Conservation (phyloP, 257 asterid genomes). For the Nicotiana tabacum region DNA sequence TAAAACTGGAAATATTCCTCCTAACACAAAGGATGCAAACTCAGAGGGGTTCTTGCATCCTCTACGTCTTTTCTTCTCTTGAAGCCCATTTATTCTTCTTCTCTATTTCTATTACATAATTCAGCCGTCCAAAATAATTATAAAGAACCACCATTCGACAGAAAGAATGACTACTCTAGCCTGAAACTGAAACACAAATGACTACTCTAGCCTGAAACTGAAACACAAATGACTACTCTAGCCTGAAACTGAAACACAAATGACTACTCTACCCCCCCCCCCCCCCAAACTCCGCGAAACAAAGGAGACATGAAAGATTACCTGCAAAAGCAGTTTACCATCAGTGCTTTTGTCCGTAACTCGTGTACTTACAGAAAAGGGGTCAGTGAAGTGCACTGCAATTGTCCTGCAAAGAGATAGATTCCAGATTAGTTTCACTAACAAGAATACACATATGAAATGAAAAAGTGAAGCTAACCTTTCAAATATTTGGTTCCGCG, state of each 20-base stretch:
- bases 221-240: no score
- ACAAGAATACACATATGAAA: constrained; percentile 1
- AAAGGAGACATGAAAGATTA: constrained; percentile 15
- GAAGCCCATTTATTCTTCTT: not conserved
- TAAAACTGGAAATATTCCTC: not conserved
- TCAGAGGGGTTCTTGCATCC: constrained; percentile 8
- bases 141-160: not conserved
- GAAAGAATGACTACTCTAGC: not conserved
- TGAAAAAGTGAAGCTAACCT: constrained; percentile 39
- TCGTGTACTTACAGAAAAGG: constrained; percentile 80
- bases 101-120: not conserved
- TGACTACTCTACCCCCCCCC: not conserved
- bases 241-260: no score
- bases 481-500: constrained; percentile 87
- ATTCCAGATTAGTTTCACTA: constrained; percentile 24
- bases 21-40: not conserved
- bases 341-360: constrained; percentile 90
- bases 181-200: not conserved
- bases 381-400: constrained; percentile 96
- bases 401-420: constrained; percentile 56
- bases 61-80: not conserved
- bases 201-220: no score
- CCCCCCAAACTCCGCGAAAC: not conserved
- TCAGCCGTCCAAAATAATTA: not conserved
- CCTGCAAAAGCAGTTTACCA: constrained; percentile 96